Conservation (phyloP, 805 yeast species). For the Candida suzukii region DNA sequence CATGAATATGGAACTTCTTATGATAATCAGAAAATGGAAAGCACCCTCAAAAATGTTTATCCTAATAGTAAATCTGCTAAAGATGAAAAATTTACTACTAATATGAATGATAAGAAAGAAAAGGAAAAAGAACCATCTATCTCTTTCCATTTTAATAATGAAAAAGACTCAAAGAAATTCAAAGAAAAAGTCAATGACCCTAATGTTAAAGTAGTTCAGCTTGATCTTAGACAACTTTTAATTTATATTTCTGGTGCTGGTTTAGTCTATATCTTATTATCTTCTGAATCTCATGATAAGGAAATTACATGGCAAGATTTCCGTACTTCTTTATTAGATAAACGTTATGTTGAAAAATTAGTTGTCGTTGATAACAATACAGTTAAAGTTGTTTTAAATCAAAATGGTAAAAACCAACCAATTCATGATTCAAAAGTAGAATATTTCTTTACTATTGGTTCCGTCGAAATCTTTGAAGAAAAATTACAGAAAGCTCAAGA, state of each 20-base stretch:
- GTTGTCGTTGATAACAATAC: slow-evolving; percentile 65
- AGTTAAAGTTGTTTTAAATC: slow-evolving; percentile 63
- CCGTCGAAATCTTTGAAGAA: slow-evolving; percentile 78
- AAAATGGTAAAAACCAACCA: slow-evolving; percentile 28
- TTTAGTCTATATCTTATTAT: slow-evolving; percentile 10
- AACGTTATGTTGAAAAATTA: slow-evolving; percentile 69
- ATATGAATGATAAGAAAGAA: background rate
- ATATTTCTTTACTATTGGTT: slow-evolving; percentile 74
- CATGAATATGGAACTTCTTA: too few relatives aligned
- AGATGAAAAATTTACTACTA: background rate
- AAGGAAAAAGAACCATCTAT: too few relatives aligned
- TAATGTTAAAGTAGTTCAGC: too few relatives aligned
- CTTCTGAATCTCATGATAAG: slow-evolving; percentile 16
- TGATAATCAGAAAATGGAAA: too few relatives aligned
- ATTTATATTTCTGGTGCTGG: slow-evolving; percentile 14
- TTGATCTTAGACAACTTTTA: slow-evolving; percentile 5
- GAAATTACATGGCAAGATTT: slow-evolving; percentile 61
- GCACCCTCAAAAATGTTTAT: too few relatives aligned
- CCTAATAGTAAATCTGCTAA: too few relatives aligned
- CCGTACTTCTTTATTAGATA: slow-evolving; percentile 67
- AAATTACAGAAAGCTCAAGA: slow-evolving; percentile 72
- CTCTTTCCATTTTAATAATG: too few relatives aligned
- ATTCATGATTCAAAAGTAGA: slow-evolving; percentile 18
- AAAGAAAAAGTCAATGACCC: background rate
- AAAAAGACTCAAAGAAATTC: background rate